These are phyloP conservation scores for Saccharomyces hybrid DNA, from an alignment of 1,139 yeast genomes.

Conservation along the genomic window DNA sequence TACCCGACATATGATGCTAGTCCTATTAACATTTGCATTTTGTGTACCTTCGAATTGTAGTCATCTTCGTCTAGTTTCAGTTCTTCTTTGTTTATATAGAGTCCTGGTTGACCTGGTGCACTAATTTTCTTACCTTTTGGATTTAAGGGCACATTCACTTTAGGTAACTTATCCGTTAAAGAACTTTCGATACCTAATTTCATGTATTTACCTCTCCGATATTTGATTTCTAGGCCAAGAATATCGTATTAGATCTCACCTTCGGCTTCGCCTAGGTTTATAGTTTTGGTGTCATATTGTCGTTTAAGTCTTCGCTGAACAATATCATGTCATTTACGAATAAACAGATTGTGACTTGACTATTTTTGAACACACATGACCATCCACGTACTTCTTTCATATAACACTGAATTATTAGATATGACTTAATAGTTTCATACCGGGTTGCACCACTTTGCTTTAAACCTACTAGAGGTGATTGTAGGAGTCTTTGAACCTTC, in stretches of 20 bases:
- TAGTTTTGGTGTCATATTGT: conserved; percentile 1
- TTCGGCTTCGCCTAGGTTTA: conserved; percentile 1
- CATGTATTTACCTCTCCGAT: conserved; percentile 1
- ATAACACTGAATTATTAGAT: not conserved
- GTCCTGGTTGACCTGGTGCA: not conserved
- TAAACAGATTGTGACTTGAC: conserved; percentile 1
- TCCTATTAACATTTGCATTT: conserved; percentile 7
- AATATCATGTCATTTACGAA: conserved; percentile 3
- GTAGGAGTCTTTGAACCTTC: not conserved
- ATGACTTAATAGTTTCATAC: conserved; percentile 3
- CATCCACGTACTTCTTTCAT: conserved; percentile 2
- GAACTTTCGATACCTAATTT: conserved; percentile 2
- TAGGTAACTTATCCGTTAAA: conserved; percentile 1
- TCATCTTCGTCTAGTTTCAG: conserved; percentile 1
- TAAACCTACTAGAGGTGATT: not conserved
- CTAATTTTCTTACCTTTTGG: conserved; percentile 1
- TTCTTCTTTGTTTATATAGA: not conserved
- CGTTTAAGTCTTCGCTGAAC: conserved; percentile 1
- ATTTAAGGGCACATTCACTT: not conserved
- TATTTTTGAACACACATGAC: conserved; percentile 3
- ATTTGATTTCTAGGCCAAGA: conserved; percentile 3
- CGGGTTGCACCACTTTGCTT: conserved; percentile 5
- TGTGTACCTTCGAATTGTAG: conserved; percentile 5
- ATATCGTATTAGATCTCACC: conserved; percentile 2
- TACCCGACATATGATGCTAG: conserved; percentile 9